Conservation (phyloP, 805 yeast species). For the Saccharomycopsis sp. region DNA sequence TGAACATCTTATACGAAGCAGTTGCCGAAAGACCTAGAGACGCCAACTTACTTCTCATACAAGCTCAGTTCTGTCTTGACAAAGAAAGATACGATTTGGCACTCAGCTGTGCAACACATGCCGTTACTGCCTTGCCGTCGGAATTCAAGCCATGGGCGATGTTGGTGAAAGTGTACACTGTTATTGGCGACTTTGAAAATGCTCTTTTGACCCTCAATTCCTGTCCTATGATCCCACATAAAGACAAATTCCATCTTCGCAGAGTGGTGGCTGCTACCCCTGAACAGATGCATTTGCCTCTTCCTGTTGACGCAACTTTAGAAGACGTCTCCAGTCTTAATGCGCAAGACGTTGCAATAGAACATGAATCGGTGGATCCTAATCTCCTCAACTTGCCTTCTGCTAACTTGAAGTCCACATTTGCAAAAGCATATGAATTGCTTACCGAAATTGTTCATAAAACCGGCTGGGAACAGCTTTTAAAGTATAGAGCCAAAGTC, state of each 20-base stretch:
- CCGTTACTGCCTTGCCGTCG: slow-evolving; percentile 68
- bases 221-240: slow-evolving; percentile 74
- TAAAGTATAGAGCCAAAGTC: slow-evolving; percentile 51
- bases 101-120: slow-evolving; percentile 49
- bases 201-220: slow-evolving; percentile 69
- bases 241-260: slow-evolving; percentile 56
- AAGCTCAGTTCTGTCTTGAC: slow-evolving; percentile 49
- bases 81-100: slow-evolving; percentile 52
- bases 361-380: slow-evolving; percentile 60
- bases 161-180: slow-evolving; percentile 57
- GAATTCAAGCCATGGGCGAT: slow-evolving; percentile 70
- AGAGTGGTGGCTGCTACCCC: slow-evolving; percentile 49
- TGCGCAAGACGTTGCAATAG: slow-evolving; percentile 56
- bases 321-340: slow-evolving; percentile 63
- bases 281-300: slow-evolving; percentile 62
- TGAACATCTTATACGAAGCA: slow-evolving; percentile 46
- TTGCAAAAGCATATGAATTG: slow-evolving; percentile 50
- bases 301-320: slow-evolving; percentile 66
- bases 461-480: slow-evolving; percentile 67
- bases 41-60: slow-evolving; percentile 46
- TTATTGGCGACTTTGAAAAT: slow-evolving; percentile 58
- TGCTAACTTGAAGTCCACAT: slow-evolving; percentile 54
- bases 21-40: slow-evolving; percentile 44
- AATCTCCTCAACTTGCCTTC: slow-evolving; percentile 59
- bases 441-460: slow-evolving; percentile 58